Evolutionary conservation across 345 rosid genomes (phyloP).

Genomic region (Acer campestre): DNA sequence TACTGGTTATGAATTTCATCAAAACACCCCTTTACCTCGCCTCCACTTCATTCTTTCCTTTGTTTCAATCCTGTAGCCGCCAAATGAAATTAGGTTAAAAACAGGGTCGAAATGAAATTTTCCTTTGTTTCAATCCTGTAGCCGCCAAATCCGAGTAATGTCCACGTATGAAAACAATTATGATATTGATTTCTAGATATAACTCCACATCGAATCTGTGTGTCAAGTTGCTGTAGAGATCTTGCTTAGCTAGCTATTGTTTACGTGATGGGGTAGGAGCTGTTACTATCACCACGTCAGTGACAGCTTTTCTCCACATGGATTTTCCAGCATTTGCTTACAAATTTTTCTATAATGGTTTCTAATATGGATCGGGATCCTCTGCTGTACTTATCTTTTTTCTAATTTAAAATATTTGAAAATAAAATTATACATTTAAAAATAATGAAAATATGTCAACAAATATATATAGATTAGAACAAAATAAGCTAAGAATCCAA

Average conservation of each 20-base stretch:
- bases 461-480: too few species aligned
- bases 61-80: too few species aligned
- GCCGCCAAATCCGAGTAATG: slow-evolving; percentile 10
- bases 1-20: neutral
- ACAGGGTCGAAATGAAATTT: neutral
- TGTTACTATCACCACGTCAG: slow-evolving; percentile 28
- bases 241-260: neutral
- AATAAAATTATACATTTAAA: too few species aligned
- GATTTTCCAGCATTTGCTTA: neutral
- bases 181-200: neutral
- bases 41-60: neutral
- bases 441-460: too few species aligned
- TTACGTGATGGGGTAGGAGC: neutral
- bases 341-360: neutral
- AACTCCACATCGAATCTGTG: neutral
- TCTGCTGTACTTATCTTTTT: too few species aligned
- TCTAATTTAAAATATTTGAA: too few species aligned
- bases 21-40: neutral
- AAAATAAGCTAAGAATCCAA: too few species aligned
- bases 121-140: neutral
- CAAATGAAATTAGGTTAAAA: neutral
- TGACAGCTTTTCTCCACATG: slow-evolving; percentile 49
- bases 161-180: neutral
- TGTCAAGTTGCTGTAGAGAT: neutral
- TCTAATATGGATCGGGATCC: neutral